Evolutionary conservation across 2,329 filamentous ascomycete genomes (phyloP), one percentile per base, ranked within the genome.

Genomic region (Ascochyta koolunga): DNA sequence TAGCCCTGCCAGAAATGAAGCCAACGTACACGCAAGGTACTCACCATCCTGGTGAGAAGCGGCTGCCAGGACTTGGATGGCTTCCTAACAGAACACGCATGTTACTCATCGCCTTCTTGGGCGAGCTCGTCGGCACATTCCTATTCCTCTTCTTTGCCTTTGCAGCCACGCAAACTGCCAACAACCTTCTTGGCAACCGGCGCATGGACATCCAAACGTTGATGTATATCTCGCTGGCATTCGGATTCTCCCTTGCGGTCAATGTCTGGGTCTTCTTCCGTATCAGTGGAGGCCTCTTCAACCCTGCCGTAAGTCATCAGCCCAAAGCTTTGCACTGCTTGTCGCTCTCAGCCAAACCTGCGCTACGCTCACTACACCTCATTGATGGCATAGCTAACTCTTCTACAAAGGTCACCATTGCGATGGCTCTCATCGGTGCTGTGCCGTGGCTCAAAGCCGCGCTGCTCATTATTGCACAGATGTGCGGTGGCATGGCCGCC

Each of bases 361-460:
- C 13, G 18, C 10, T 27, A 10, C 24, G 8, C n/a, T 9, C 24
- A 36, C 16, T 15, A 2, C 19, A 5, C 24, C 3, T 2, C 25
- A 5, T 11, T 16, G n/a, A 27, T 11, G 21, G 5, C 25, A 11
- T 10, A 8, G 57, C 42, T 67, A 37, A 38, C 44, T 2, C 13
- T 2, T 32, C 11, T 24, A 4, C 69, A 41, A 74, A 77, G 68
- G 79, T 82, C 22, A 79, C 79, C 0, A 62, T 82, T 19, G 79
- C 76, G n/a, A 68, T 82, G 65, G 75, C 72, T 25, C 60, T 82
- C 42, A 75, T 80, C 45, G 80, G 80, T 44, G 79, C 77, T 6
- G 64, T 81, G n/a, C 67, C 68, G 25, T 81, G 77, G 78, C 24
- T 73, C 32, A 76, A 79, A 38, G 79, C 73, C 13, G 54, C 57